Base-by-base conservation (phyloP, 1,139 yeast species). In the Hemisphaericaspora lyxosophila region DNA sequence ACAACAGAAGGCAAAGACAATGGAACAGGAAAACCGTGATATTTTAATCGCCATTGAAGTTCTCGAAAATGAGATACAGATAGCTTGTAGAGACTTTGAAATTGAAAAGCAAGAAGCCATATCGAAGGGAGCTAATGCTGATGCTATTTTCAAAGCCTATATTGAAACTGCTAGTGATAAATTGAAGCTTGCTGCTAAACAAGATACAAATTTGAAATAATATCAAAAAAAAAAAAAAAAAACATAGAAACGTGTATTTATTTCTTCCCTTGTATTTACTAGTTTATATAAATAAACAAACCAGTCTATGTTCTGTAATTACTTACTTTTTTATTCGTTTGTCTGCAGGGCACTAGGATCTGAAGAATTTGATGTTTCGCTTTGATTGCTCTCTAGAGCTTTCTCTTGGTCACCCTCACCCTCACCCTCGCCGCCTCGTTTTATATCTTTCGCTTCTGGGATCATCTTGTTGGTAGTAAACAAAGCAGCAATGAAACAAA, bases 401-500 rank as follows among this genome's bases (percentile, higher is more conserved):
- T 20, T 5, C 8, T 26, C 16, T 6, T 27, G 15, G 12, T 34
- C 27, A 6, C 11, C 30, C 5, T 31, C 35, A 26, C 26, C 34
- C 14, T 23, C 31, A 4, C 24, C 39, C 8, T 27, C 36, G 12
- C 30, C 39, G 14, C 30, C 34, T 8, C 16, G 31, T 18, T 25
- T 39, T 13, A 39, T 32, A 14, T 39, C 40, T 18, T 27, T 27
- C 20, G 31, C 27, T 17, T 39, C 33, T 1, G 80, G 80, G 9
- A 73, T 53, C 36, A 51, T 57, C 36, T 60, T 60, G 42, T 65
- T 68, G 2, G 78, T 67, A 12, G 67, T 57, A 42, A 70, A 63
- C 1, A 64, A 14, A 0, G 66, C 44, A 9, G 55, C 44, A 1
- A 72, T 31, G 8, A 70, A 53, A 4, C 67, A 51, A 12, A 60